Evolutionary conservation across 768 basidiomycete genomes (phyloP).

Genomic region (Tricholoma terreum): DNA sequence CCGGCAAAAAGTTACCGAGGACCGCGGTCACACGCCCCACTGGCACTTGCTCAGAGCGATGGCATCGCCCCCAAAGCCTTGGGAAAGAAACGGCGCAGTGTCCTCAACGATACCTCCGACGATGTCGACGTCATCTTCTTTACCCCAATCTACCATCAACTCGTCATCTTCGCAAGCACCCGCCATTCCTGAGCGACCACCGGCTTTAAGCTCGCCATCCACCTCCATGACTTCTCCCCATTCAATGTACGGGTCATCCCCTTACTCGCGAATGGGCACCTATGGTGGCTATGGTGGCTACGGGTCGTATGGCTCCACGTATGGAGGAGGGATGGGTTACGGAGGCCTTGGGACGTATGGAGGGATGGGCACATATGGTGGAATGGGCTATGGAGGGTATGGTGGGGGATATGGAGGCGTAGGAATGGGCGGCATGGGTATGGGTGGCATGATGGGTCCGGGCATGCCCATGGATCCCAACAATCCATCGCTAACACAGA

Average conservation of each 20-base stretch:
- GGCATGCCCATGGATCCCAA: constrained; percentile 49
- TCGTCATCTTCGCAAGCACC: constrained; percentile 24
- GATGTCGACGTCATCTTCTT: constrained; percentile 24
- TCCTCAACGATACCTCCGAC: constrained; percentile 28
- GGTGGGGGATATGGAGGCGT: constrained; percentile 21
- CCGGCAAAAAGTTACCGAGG: neutral
- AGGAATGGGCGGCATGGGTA: constrained; percentile 27
- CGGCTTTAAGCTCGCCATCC: constrained; percentile 41
- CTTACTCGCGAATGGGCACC: constrained; percentile 40
- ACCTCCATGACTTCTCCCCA: constrained; percentile 42
- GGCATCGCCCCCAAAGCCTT: constrained; percentile 88
- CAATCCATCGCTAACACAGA: constrained; percentile 74
- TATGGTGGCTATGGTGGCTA: constrained; percentile 31
- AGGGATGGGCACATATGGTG: constrained; percentile 42
- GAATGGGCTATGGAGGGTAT: constrained; percentile 20
- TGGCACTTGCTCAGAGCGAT: constrained; percentile 33
- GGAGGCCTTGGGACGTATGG: constrained; percentile 39
- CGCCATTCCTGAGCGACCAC: constrained; percentile 61
- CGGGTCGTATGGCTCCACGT: constrained; percentile 24
- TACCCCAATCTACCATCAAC: constrained; percentile 23
- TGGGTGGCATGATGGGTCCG: constrained; percentile 40
- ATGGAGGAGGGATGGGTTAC: constrained; percentile 33
- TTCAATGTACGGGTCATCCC: constrained; percentile 36
- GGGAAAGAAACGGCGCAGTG: constrained; percentile 62
- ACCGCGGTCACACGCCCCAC: neutral